A percentile compares a stretch with the other conserved stretches of the same genome.
Evolutionary conservation across 2,329 filamentous ascomycete genomes (phyloP).

Genomic region (Pochonia chlamydosporia): DNA sequence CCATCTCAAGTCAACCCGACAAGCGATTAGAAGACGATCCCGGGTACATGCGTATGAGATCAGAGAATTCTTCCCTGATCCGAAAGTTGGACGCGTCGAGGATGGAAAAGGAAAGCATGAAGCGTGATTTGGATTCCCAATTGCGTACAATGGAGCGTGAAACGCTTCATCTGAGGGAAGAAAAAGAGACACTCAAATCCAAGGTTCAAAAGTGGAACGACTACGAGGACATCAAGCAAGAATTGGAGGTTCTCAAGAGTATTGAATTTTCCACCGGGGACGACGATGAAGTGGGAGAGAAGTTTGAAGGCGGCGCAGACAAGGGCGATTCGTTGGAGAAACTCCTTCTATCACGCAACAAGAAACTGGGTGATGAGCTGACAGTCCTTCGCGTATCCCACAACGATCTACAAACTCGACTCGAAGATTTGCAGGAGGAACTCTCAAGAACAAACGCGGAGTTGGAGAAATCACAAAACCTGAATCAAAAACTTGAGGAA

Average conservation of each 20-base stretch:
- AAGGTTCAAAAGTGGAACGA: constrained; percentile 88
- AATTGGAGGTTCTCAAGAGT: constrained; percentile 93
- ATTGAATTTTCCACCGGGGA: constrained; percentile 94
- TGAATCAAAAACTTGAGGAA: constrained; percentile 86
- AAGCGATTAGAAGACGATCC: constrained; percentile 81
- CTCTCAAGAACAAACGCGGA: constrained; percentile 79
- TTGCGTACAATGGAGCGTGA: constrained; percentile 77
- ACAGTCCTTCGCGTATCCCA: constrained; percentile 91
- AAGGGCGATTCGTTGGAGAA: constrained; percentile 83
- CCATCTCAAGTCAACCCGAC: constrained; percentile 52
- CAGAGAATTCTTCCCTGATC: constrained; percentile 87
- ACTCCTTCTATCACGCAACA: constrained; percentile 85
- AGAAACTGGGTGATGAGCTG: constrained; percentile 90
- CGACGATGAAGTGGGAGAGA: constrained; percentile 59
- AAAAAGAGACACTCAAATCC: constrained; percentile 70
- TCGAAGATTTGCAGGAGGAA: constrained; percentile 78
- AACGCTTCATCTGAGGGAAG: constrained; percentile 65
- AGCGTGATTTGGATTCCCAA: constrained; percentile 68
- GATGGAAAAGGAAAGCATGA: constrained; percentile 77
- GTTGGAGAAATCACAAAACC: constrained; percentile 73
- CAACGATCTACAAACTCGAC: constrained; percentile 76
- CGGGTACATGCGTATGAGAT: constrained; percentile 77
- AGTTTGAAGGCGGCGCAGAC: constrained; percentile 26
- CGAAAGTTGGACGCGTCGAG: constrained; percentile 79
- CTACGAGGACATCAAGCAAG: constrained; percentile 94